Evolutionary conservation across 208 protist genomes (phyloP), one percentile per base, ranked within the genome.

Genomic region (Angomonas desouzai): DNA sequence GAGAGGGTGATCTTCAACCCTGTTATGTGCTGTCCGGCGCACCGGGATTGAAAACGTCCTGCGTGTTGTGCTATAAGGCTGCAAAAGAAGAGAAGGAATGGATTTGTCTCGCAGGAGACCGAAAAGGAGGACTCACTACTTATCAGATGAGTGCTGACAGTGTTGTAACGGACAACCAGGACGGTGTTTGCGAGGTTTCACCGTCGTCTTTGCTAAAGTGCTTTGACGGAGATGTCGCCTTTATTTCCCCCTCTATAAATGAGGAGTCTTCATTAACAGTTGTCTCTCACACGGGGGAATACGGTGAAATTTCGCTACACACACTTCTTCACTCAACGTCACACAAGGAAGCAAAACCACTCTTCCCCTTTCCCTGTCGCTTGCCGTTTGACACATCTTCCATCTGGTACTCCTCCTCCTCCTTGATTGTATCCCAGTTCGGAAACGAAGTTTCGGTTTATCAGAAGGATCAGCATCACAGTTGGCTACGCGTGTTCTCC

Each of bases 121-220:
- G 66, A 91, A 16, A 66, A 68, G 20, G 87, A 83, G 1, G 84
- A 82, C 9, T 84, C 83, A 10, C 64, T 91, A 36, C 51, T 93
- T 0, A 61, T 59, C 16, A 76, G 72, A 33, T 68, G 59, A 4
- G 65, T 32, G 16, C 49, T 28, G 66, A 53, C 48, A n/a, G n/a
- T n/a, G n/a, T n/a, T n/a, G n/a, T n/a, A n/a, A n/a, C n/a, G 23
- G 76, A 93, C 51, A 83, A 83, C 1, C 20, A 56, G 11, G 33
- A 48, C 10, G 57, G 20, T 2, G 45, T 40, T 25, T 4, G 48
- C 20, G 18, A 25, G 23, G 33, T 58, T 1, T n/a, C 28, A 13
- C 29, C 9, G 10, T 1, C 30, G 20, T 40, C 28, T 40, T 33
- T 6, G 6, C 9, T 51, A 9, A 51, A 51, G 45, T 51, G 10